These are phyloP conservation scores for Paspalum vaginatum DNA, from an alignment of 176 grass and related monocot genomes.

Conservation along the genomic window DNA sequence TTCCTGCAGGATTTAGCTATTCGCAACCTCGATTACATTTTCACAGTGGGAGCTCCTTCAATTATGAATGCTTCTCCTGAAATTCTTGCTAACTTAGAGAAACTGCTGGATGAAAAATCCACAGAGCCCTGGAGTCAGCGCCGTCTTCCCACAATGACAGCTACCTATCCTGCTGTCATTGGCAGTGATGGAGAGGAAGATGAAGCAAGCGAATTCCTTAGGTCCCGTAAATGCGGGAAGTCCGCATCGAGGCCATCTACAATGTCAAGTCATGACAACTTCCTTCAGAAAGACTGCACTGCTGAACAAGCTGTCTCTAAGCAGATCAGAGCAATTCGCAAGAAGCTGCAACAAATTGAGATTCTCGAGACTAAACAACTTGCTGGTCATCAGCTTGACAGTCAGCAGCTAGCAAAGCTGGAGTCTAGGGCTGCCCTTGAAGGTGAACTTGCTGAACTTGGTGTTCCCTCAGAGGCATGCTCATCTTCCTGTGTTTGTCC, in stretches of 20 bases:
- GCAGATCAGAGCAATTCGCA: conserved; percentile 83
- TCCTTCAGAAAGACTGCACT: conserved; percentile 61
- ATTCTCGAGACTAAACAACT: conserved; percentile 85
- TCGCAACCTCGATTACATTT: conserved; percentile 97
- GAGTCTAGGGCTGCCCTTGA: conserved; percentile 69
- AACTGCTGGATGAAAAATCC: conserved; percentile 79
- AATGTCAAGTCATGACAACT: conserved; percentile 63
- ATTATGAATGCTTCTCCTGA: conserved; percentile 77
- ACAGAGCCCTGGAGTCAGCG: conserved; percentile 80
- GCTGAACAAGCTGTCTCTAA: conserved; percentile 74
- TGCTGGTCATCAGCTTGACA: conserved; percentile 75
- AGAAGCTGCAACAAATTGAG: conserved; percentile 99
- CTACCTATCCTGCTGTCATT: conserved; percentile 81
- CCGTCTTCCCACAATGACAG: conserved; percentile 85
- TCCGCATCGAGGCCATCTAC: conserved; percentile 54
- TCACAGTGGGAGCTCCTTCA: conserved; percentile 71
- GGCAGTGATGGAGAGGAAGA: conserved; percentile 78
- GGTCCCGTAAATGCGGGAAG: conserved; percentile 50
- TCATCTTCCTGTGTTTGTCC: conserved; percentile 36
- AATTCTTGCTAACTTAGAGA: conserved; percentile 83
- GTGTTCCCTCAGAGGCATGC: conserved; percentile 56
- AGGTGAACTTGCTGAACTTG: conserved; percentile 79
- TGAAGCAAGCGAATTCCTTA: conserved; percentile 53
- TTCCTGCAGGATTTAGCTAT: conserved; percentile 79
- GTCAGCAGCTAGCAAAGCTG: conserved; percentile 88